Evolutionary conservation across 306 rosid genomes (phyloP), one percentile per base, ranked within the genome.

Genomic region (Pyrus betulifolia): DNA sequence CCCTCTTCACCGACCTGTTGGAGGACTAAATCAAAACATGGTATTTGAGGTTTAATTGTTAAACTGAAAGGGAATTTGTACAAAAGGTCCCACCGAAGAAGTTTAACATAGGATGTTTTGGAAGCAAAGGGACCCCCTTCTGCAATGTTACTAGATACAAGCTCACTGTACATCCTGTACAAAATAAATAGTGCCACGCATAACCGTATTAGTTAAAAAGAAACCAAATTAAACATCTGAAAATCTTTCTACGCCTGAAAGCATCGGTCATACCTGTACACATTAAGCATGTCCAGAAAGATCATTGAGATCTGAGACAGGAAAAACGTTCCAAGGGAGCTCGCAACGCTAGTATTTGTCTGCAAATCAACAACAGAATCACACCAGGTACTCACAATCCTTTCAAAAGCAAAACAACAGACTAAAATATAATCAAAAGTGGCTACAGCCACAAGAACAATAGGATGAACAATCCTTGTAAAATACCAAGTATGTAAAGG

Each of bases 91-190:
- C 69, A 96, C 99, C 99, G 89, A 44, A 96, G 78, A 70, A 96
- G 96, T 83, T 95, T 95, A 76, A 95, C 99, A 72, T 87, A 89
- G 71, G 99, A 95, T 59, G 99, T 86, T 79, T 83, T 89, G 45
- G 99, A 96, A 57, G 99, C 89, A 22, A 2, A 92, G 38, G 98
- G 97, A 1, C 97, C 98, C 72, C 99, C 99, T 71, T 89, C 96
- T 6, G 98, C 86, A 73, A 96, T 96, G 87, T 90, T 89, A 83
- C 86, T 92, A 49, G 99, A 96, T 82, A 96, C 87, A 78, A 96
- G 98, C 80, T 96, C 99, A 76, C 99, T 96, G 85, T 96, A 96
- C 99, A 96, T 96, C 86, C 99, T 96, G 97, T 80, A 64, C 21
- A 80, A 72, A 38, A 57, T 45, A 40, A 40, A 61, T 11, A 74